These are phyloP conservation scores for Gossypium thurberi DNA, from an alignment of 345 rosid species.

Conservation along the genomic window DNA sequence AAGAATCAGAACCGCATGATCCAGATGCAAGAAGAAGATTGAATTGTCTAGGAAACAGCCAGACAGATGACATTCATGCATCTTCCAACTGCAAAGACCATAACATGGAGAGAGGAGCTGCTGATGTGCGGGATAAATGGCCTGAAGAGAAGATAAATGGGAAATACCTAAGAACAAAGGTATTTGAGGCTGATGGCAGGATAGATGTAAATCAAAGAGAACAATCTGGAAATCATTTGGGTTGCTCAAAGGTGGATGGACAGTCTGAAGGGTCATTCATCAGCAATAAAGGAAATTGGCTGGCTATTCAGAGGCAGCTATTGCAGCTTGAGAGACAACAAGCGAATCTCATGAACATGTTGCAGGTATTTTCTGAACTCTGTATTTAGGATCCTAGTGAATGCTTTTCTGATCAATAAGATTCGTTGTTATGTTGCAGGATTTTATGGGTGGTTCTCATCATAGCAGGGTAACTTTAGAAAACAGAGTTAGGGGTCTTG, in stretches of 20 bases:
- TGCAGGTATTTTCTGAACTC: constrained; percentile 57
- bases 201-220: constrained; percentile 47
- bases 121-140: constrained; percentile 28
- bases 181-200: constrained; percentile 45
- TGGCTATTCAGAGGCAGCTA: constrained; percentile 94
- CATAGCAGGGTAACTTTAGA: constrained; percentile 88
- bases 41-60: constrained; percentile 35
- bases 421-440: constrained; percentile 39
- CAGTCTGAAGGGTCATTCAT: constrained; percentile 72
- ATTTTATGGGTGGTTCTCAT: constrained; percentile 98
- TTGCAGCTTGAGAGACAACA: constrained; percentile 92
- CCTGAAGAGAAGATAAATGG: constrained; percentile 35
- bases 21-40: constrained; percentile 42
- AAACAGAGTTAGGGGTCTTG: constrained; percentile 92
- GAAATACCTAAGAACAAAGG: constrained; percentile 49
- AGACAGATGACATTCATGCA: constrained; percentile 37
- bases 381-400: constrained; percentile 7
- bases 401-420: constrained; percentile 17
- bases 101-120: constrained; percentile 34
- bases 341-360: constrained; percentile 83
- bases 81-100: constrained; percentile 30
- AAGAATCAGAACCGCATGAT: constrained; percentile 45
- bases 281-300: constrained; percentile 80
- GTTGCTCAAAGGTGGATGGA: constrained; percentile 53
- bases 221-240: constrained; percentile 40